Conservation (phyloP, 768 basidiomycete genomes). For the Suillus paluster region DNA sequence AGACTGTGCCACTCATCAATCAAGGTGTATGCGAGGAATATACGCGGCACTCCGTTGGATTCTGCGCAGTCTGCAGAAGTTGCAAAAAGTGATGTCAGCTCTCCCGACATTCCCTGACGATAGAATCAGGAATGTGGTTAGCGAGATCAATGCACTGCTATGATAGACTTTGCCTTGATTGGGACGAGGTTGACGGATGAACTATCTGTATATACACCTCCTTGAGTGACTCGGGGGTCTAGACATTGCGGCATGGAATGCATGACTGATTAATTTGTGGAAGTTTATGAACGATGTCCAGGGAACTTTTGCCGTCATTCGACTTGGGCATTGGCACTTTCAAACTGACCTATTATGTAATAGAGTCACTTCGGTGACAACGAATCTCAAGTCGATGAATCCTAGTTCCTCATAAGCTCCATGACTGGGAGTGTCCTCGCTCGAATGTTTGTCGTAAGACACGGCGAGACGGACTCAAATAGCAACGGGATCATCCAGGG, state of each 20-base stretch:
- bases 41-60: constrained; percentile 39
- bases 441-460: constrained; percentile 69
- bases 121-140: constrained; percentile 54
- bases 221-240: background rate
- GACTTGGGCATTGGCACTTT: background rate
- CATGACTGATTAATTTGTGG: background rate
- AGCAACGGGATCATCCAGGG: constrained; percentile 69
- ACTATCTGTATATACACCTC: background rate
- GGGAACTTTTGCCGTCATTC: background rate
- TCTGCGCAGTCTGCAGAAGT: constrained; percentile 36
- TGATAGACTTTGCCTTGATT: constrained; percentile 31
- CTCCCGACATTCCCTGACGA: constrained; percentile 56
- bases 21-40: constrained; percentile 56
- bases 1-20: constrained; percentile 13
- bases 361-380: no score
- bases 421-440: constrained; percentile 35
- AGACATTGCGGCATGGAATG: background rate
- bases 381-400: no score
- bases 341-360: background rate
- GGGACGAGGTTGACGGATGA: background rate
- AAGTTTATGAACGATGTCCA: background rate
- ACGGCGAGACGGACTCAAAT: constrained; percentile 81
- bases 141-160: constrained; percentile 52
- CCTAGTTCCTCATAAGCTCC: background rate
- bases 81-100: background rate